These are phyloP conservation scores for Lichina pygmaea DNA, from an alignment of 495 filamentous ascomycete genomes.

Conservation along the genomic window DNA sequence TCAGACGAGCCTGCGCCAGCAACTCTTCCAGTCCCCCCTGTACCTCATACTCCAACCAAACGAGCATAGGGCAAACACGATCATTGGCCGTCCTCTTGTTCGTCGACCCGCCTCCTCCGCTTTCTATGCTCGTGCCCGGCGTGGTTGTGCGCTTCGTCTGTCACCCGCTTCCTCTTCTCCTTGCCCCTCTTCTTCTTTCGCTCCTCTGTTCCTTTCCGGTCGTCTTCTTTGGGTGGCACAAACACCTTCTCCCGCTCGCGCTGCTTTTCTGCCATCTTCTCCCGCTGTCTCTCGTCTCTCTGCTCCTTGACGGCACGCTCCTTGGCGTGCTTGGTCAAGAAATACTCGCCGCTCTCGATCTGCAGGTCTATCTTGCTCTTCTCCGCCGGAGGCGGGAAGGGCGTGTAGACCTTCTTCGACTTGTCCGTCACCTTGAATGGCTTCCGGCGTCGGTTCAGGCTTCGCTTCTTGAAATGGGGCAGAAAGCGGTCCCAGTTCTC, in stretches of 20 bases:
- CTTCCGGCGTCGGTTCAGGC: slow-evolving; percentile 52
- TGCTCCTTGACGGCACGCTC: slow-evolving; percentile 56
- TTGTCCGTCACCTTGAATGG: slow-evolving; percentile 83
- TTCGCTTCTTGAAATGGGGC: slow-evolving; percentile 94
- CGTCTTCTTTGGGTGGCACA: slow-evolving; percentile 52
- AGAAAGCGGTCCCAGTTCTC: slow-evolving; percentile 94
- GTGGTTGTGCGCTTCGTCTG: too few relatives aligned
- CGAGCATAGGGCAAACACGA: too few relatives aligned
- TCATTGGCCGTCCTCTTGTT: too few relatives aligned
- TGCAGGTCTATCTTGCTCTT: slow-evolving; percentile 96
- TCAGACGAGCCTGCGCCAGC: too few relatives aligned
- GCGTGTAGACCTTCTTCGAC: slow-evolving; percentile 75
- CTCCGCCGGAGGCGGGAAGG: slow-evolving; percentile 42
- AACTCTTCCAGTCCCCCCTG: too few relatives aligned
- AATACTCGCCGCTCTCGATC: slow-evolving; percentile 95
- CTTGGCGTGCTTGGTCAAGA: slow-evolving; percentile 74
- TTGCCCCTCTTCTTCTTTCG: slow-evolving; percentile 13
- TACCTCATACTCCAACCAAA: too few relatives aligned
- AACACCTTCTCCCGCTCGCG: slow-evolving; percentile 63
- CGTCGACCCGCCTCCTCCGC: too few relatives aligned
- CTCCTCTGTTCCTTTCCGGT: slow-evolving; percentile 30
- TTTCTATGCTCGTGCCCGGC: too few relatives aligned
- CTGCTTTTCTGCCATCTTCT: slow-evolving; percentile 74
- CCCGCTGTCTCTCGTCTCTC: slow-evolving; percentile 50
- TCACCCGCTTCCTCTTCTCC: too few relatives aligned